Percentiles rank a stretch among this genome's conserved stretches.
Evolutionary conservation across 2,329 filamentous ascomycete genomes (phyloP).

Genomic region (Trichoderma sp.): DNA sequence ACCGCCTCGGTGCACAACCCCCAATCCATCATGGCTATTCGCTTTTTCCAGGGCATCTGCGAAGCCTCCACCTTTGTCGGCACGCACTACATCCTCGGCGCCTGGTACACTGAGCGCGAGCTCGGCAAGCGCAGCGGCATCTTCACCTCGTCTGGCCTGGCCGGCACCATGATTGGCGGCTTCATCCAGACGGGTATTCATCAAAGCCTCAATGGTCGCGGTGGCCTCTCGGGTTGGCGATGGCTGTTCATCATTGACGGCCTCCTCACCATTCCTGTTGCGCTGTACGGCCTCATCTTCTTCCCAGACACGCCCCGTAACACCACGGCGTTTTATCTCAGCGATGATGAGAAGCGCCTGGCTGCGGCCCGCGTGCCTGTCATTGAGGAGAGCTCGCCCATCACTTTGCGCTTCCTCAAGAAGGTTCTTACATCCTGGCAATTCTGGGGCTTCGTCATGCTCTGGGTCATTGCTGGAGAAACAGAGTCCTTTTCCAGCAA

Average conservation of each 20-base stretch:
- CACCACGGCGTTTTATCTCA: conserved; percentile 49
- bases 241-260: conserved; percentile 76
- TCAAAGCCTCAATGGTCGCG: conserved; percentile 44
- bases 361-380: conserved; percentile 49
- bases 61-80: conserved; percentile 48
- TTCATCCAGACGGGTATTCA: conserved; percentile 67
- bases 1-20: conserved; percentile 46
- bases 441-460: conserved; percentile 67
- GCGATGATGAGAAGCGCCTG: conserved; percentile 50
- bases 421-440: conserved; percentile 63
- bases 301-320: conserved; percentile 52
- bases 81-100: conserved; percentile 49
- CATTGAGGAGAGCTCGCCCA: conserved; percentile 47
- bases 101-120: conserved; percentile 64
- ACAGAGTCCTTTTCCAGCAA: conserved; percentile 73
- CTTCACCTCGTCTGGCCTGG: conserved; percentile 63
- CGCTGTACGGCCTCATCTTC: conserved; percentile 42
- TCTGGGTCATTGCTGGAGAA: conserved; percentile 73
- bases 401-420: conserved; percentile 56
- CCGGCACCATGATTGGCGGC: conserved; percentile 57
- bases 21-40: conserved; percentile 45
- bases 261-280: conserved; percentile 47
- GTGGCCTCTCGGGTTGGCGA: conserved; percentile 66
- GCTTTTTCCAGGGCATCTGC: conserved; percentile 46
- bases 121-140: conserved; percentile 66